A percentile compares a stretch with the other conserved stretches of the same genome.
These are phyloP conservation scores for Auricularia heimuer DNA, from an alignment of 768 basidiomycete species.

Conservation along the genomic window DNA sequence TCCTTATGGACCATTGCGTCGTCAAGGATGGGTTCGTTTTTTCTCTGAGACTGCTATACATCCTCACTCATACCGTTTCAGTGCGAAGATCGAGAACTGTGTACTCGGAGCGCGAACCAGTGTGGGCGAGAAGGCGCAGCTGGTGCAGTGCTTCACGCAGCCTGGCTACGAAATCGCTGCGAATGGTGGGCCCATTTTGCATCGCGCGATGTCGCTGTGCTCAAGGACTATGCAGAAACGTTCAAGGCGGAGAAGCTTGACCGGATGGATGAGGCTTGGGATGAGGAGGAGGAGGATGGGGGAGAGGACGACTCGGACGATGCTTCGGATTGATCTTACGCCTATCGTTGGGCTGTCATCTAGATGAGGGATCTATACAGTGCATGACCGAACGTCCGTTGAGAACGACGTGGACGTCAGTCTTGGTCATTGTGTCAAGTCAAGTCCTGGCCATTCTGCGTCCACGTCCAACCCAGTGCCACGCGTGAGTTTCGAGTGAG, in stretches of 20 bases:
- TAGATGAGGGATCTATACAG: too few species aligned
- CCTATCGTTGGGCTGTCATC: too few species aligned
- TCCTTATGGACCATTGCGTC: constrained; percentile 82
- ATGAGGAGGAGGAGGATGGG: constrained; percentile 16
- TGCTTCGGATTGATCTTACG: not conserved
- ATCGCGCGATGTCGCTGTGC: not conserved
- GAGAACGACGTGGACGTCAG: too few species aligned
- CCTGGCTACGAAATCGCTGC: constrained; percentile 64
- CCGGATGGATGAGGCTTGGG: constrained; percentile 14
- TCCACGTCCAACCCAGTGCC: too few species aligned
- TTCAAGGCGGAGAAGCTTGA: constrained; percentile 49
- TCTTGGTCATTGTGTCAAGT: too few species aligned
- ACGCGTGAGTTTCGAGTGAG: too few species aligned
- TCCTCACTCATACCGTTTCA: constrained; percentile 17
- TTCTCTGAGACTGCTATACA: not conserved
- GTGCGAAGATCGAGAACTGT: constrained; percentile 67
- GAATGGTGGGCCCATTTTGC: constrained; percentile 35
- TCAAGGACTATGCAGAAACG: constrained; percentile 29
- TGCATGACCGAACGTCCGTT: too few species aligned
- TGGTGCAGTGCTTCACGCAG: constrained; percentile 61
- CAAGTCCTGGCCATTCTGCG: too few species aligned
- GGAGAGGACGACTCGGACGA: constrained; percentile 13
- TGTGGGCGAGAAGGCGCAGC: constrained; percentile 59
- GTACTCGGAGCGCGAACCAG: constrained; percentile 68
- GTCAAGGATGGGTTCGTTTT: constrained; percentile 70